Conservation (phyloP, 2,329 filamentous ascomycete species). For the Pestalotiopsis fici region DNA sequence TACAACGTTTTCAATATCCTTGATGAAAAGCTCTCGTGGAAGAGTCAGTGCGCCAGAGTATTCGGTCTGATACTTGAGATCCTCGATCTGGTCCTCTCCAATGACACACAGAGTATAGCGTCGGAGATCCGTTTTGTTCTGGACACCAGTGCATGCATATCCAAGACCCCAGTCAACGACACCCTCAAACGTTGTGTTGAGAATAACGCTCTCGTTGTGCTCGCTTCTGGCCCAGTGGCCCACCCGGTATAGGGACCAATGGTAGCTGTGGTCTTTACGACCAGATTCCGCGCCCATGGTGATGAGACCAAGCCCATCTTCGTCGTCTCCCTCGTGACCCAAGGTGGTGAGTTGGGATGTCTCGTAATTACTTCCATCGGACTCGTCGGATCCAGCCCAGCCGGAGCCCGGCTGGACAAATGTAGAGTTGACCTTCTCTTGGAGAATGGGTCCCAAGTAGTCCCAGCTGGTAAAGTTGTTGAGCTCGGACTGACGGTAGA, state of each 20-base stretch:
- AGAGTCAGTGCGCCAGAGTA: background rate
- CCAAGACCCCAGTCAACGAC: background rate
- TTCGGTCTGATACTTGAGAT: background rate
- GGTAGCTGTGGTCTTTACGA: background rate
- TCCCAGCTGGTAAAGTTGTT: background rate
- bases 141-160: background rate
- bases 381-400: background rate
- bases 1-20: background rate
- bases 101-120: background rate
- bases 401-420: background rate
- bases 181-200: background rate
- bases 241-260: background rate
- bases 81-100: background rate
- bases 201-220: background rate
- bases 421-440: background rate
- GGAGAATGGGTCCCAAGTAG: background rate
- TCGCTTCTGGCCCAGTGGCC: background rate
- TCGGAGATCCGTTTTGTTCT: background rate
- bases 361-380: background rate
- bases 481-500: background rate
- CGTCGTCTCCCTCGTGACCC: background rate
- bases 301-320: background rate
- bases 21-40: background rate
- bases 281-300: background rate
- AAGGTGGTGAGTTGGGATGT: background rate